Base-by-base conservation (phyloP, 805 yeast genomes). In the Yarrowia osloensis region DNA sequence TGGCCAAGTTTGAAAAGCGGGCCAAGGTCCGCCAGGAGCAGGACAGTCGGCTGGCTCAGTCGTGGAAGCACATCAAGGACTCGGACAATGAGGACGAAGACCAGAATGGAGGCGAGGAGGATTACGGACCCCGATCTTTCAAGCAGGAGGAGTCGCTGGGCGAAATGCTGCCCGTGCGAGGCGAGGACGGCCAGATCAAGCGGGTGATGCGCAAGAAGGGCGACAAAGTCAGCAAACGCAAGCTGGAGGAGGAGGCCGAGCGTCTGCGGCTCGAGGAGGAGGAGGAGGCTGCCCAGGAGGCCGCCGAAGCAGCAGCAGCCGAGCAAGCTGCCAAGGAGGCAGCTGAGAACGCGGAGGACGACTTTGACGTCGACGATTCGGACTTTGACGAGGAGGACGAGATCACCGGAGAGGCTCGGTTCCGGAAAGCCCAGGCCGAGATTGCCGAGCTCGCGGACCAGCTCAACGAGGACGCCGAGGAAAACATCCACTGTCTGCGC, bases 401-500 rank as follows among this genome's bases (percentile, higher is more conserved):
- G 7, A 73, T 83, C 15, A 72, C 84, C 0, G 85, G 86, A 0
- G 78, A 76, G 67, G 89, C 89, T 74, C 81, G 81, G 67, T 79
- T 90, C 28, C 71, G 82, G 7, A 82, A 84, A 67, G 80, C 89
- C 47, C 90, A 92, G 73, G 98, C 92, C 77, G 90, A 89, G 67
- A 84, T 95, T 47, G 97, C 98, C 0, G 86, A 84, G 21, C 76
- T 88, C 59, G 97, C 96, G 0, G 89, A 90, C 44, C 83, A 84
- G 47, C 78, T 94, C 39, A 86, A 86, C 72, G 96, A 92, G 74
- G 90, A 91, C 68, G 97, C 98, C 7, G 98, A 95, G 76, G 97
- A 91, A 73, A 85, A 93, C 73, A 81, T 88, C 8, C 74, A 84
- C 15, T 80, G 86, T 31, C 79, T 93, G 13, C 82, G 89, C 1